Base-by-base conservation (phyloP, 371 early-diverging fungal species). In the Apophysomyces trapeziformis region DNA sequence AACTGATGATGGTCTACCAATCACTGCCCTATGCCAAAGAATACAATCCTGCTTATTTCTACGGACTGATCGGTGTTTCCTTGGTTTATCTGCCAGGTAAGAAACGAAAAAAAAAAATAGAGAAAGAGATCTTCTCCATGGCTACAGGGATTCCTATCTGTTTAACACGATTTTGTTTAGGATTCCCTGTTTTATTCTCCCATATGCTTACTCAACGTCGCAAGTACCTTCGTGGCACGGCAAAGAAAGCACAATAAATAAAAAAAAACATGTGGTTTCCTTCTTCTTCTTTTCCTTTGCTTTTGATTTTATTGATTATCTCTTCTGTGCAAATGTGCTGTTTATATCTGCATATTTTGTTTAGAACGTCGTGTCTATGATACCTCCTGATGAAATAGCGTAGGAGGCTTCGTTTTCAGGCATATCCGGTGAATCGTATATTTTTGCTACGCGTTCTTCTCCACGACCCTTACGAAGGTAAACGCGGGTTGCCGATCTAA, bases 171-270 rank as follows among this genome's bases (percentile, higher is more conserved):
- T 57, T 7, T 21, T 13, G 6, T 64, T 39, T 68, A 78, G 79
- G 93, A 9, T 92, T 95, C 77, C 93, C 87, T 69, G 79, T 86
- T 61, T 87, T 96, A 85, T 95, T 95, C 78, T 88, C 89, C 4
- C 93, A 97, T 76, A 97, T 97, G 97, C 85, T 93, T 47, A 77
- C 83, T 57, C 96, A 97, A 80, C 89, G 96, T 64, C 78, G 83
- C 60, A 93, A 92, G 77, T 87, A 88, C 60, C 77, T 95, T 21
- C 60, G 63, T 57, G 64, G 68, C 18, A 67, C 45, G 9, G 46
- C 45, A 7, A 54, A 63, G 18, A 67, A 61, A 18, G 16, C 65
- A 37, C 58, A 68, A 21, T 68, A 68, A 45, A 44, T 0, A 50
- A 60, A 59, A 46, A 47, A 26, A 16, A 54, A 36, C 35, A 64